These are phyloP conservation scores for Globisporangium canariense DNA, from an alignment of 352 stramenopile genomes.

Conservation along the genomic window DNA sequence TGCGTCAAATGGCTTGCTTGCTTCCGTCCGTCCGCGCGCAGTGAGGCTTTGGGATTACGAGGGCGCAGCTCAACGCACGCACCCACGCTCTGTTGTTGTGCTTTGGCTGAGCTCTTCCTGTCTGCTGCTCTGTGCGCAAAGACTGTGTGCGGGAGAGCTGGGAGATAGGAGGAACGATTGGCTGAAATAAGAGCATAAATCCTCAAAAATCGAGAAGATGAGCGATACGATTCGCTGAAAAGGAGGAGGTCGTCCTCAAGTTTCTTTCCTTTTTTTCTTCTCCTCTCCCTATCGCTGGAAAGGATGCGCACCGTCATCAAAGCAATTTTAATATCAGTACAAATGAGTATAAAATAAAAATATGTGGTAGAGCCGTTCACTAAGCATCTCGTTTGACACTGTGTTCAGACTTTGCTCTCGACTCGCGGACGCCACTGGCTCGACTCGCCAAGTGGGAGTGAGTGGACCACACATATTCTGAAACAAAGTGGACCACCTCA, in stretches of 20 bases:
- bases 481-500: too few relatives aligned
- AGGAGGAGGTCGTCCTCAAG: not conserved
- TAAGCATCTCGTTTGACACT: too few relatives aligned
- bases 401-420: too few relatives aligned
- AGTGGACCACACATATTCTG: too few relatives aligned
- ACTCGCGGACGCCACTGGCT: too few relatives aligned
- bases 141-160: not conserved
- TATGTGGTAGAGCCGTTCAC: too few relatives aligned
- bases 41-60: constrained; percentile 2
- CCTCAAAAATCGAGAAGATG: not conserved
- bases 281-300: not conserved
- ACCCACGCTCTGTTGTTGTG: not conserved
- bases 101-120: constrained; percentile 2
- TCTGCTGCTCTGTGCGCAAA: not conserved
- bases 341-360: too few relatives aligned
- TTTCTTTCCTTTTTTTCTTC: constrained; percentile 3
- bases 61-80: constrained; percentile 2
- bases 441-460: too few relatives aligned
- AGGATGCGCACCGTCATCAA: too few relatives aligned
- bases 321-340: too few relatives aligned
- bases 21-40: not conserved
- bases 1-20: constrained; percentile 5
- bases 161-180: not conserved
- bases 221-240: constrained; percentile 1
- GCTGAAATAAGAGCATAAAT: not conserved